Base-by-base conservation (phyloP, 176 grass and related monocot genomes). In the Canna indica region DNA sequence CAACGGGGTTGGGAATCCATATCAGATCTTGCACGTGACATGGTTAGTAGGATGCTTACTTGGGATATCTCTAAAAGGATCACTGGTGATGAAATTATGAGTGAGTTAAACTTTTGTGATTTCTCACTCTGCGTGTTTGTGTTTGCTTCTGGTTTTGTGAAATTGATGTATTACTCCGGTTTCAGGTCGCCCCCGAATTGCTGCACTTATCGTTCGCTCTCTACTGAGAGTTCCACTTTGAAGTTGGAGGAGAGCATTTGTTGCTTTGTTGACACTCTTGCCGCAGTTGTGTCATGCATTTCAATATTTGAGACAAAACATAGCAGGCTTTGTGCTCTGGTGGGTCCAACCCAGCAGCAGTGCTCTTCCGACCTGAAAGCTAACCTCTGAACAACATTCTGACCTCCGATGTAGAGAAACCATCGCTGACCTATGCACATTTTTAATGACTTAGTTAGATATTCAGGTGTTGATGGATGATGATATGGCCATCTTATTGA, bases 21-120 rank as follows among this genome's bases (percentile, higher is more conserved):
- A n/a, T n/a, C n/a, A n/a, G n/a, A n/a, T n/a, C n/a, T n/a, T n/a
- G n/a, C n/a, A n/a, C n/a, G n/a, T n/a, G n/a, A n/a, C n/a, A n/a
- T n/a, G n/a, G n/a, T n/a, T n/a, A n/a, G n/a, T n/a, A n/a, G n/a
- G n/a, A n/a, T n/a, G n/a, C 41, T 80, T 83, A 89, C 86, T 28
- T 68, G 76, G 4, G 82, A 99, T 68, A 73, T 2, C 80, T 93
- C 87, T 81, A 41, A 69, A 78, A 88, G 94, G 47, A 75, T 93
- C 36, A 83, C 76, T 9, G 84, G 80, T 73, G 81, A 75, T 73
- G 77, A 99, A 80, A 80, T 99, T 76, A 77, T 93, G 9, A 67
- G 94, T 99, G 81, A 74, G 85, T 76, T 50, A 36, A 47, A 20
- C 14, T 26, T 20, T 28, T 58, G 53, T 31, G 34, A 14, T 6